Conservation (phyloP, 495 filamentous ascomycete species). For the Hyaloscypha hepaticicola region DNA sequence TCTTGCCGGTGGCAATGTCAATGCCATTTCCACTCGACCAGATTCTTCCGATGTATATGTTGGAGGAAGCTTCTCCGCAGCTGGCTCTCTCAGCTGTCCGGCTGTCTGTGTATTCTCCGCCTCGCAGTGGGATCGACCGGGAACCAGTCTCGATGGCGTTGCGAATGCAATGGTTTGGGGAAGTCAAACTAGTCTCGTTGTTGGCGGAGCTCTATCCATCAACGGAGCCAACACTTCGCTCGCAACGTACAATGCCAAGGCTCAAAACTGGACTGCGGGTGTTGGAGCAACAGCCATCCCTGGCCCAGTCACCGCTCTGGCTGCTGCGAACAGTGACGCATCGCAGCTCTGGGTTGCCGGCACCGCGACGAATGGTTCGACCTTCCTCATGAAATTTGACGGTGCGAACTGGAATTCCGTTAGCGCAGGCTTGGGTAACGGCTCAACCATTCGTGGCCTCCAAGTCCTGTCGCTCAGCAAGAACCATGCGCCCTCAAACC, state of each 20-base stretch:
- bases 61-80: slow-evolving; percentile 75
- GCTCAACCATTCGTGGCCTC: slow-evolving; percentile 70
- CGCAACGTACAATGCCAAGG: slow-evolving; percentile 68
- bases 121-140: slow-evolving; percentile 77
- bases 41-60: slow-evolving; percentile 75
- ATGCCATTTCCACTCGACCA: slow-evolving; percentile 74
- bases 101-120: slow-evolving; percentile 76
- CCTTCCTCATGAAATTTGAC: slow-evolving; percentile 79
- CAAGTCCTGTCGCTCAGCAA: slow-evolving; percentile 72
- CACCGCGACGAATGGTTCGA: slow-evolving; percentile 58
- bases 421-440: slow-evolving; percentile 55
- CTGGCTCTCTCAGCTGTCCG: slow-evolving; percentile 79
- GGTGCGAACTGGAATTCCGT: slow-evolving; percentile 51
- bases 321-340: slow-evolving; percentile 64
- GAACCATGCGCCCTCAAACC: slow-evolving; percentile 60
- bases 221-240: slow-evolving; percentile 59
- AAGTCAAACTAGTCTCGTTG: slow-evolving; percentile 63
- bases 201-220: slow-evolving; percentile 72
- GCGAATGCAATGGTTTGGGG: slow-evolving; percentile 76
- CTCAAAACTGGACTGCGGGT: slow-evolving; percentile 62
- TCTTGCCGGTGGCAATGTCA: slow-evolving; percentile 63
- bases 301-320: slow-evolving; percentile 74
- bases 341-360: slow-evolving; percentile 81
- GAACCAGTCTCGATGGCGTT: slow-evolving; percentile 63
- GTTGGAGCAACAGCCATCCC: slow-evolving; percentile 66